Base-by-base conservation (phyloP, 75 land plant genomes). In the Sequoiadendron giganteum region DNA sequence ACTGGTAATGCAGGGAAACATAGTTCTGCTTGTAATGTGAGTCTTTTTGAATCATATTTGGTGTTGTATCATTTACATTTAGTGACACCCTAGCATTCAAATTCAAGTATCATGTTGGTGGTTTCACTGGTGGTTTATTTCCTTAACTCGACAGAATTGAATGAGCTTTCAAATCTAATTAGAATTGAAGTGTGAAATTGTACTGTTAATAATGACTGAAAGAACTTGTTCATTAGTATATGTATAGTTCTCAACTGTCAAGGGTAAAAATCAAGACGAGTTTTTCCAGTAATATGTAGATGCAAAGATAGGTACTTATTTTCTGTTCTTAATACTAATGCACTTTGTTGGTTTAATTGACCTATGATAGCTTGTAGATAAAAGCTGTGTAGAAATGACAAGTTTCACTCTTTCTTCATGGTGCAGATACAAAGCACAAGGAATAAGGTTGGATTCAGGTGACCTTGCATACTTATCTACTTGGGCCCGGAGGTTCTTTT, bases 381-480 rank as follows among this genome's bases (percentile, higher is more conserved):
- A 42, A 21, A 19, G 82, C 43, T 79, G 45, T 2, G n/a, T 42
- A 79, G n/a, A 42, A 42, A 28, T 79, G 82, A 79, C 45, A 42
- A 40, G 70, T 65, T 65, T 25, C n/a, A 65, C n/a, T 65, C 70
- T 82, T 85, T 56, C 32, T 84, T 58, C 85, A 25, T 79, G 77
- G 0, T 89, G 86, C 92, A 97, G 99, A 84, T 98, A 98, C 87
- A 95, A 94, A 87, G 94, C 99, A 42, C 86, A 76, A 40, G 99
- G 99, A 5, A 95, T 98, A 75, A 93, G 99, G 85, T 91, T 98
- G 90, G 99, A 98, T 83, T 98, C 99, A 88, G 99, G 99, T 87
- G 99, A 98, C 87, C 90, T 98, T 34, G 96, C 99, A 85, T 98
- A 98, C 86, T 88, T 95, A 56, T 98, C 99, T 55, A 83, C 90